Evolutionary conservation across 2,329 filamentous ascomycete species (phyloP).

Genomic region (Phaeosphaeriaceae sp.): DNA sequence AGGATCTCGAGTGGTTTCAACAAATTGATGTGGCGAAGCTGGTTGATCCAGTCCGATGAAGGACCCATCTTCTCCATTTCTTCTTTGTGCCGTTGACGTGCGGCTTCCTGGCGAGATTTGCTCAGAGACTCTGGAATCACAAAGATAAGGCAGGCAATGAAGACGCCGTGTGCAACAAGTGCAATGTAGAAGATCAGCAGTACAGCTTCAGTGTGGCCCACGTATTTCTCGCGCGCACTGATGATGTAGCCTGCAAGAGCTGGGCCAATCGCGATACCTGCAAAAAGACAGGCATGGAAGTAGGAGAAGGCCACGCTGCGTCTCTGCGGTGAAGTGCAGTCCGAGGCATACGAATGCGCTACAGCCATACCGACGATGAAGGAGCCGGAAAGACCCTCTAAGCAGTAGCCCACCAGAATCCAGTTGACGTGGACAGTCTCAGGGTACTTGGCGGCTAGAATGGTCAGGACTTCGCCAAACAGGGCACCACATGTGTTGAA

Average conservation of each 20-base stretch:
- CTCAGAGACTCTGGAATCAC: slow-evolving; percentile 86
- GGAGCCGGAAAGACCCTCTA: slow-evolving; percentile 87
- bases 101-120: slow-evolving; percentile 71
- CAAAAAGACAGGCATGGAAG: slow-evolving; percentile 87
- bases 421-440: slow-evolving; percentile 77
- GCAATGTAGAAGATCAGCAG: slow-evolving; percentile 86
- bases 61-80: slow-evolving; percentile 47
- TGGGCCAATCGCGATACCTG: slow-evolving; percentile 87
- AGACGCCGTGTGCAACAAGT: slow-evolving; percentile 73
- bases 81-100: slow-evolving; percentile 70
- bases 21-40: slow-evolving; percentile 64
- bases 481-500: slow-evolving; percentile 78
- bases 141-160: slow-evolving; percentile 74
- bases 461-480: slow-evolving; percentile 75
- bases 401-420: slow-evolving; percentile 75
- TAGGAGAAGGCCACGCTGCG: slow-evolving; percentile 87
- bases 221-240: slow-evolving; percentile 52
- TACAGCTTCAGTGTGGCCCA: slow-evolving; percentile 70
- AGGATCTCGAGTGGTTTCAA: slow-evolving; percentile 80
- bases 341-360: slow-evolving; percentile 84
- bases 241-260: slow-evolving; percentile 82
- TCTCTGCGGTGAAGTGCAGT: slow-evolving; percentile 82
- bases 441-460: slow-evolving; percentile 78
- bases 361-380: slow-evolving; percentile 84
- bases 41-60: slow-evolving; percentile 53